Evolutionary conservation across 139 green algal genomes (phyloP).

Genomic region (Spirogloea muscicola): DNA sequence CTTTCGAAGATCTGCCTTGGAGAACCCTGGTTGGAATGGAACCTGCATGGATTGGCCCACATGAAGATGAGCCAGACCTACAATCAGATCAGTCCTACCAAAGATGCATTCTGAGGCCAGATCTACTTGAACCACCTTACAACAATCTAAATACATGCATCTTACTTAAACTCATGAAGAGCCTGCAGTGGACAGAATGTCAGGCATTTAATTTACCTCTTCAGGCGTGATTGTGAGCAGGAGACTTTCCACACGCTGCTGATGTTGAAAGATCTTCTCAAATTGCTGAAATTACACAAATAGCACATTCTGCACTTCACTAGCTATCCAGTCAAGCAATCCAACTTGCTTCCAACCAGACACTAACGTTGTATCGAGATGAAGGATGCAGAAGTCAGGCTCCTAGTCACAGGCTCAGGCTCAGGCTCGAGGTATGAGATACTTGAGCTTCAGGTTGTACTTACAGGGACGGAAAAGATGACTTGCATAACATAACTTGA

Average conservation of each 20-base stretch:
- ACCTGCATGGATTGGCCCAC: slow-evolving; percentile 13
- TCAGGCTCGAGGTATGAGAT: too few relatives aligned
- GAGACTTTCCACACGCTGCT: slow-evolving; percentile 5
- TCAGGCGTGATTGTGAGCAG: slow-evolving; percentile 8
- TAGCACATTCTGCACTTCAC: not conserved
- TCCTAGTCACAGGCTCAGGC: too few relatives aligned
- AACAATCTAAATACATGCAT: too few relatives aligned
- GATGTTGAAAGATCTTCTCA: slow-evolving; percentile 12
- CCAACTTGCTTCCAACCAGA: not conserved
- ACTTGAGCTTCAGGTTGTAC: not conserved
- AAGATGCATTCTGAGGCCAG: not conserved
- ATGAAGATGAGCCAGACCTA: not conserved
- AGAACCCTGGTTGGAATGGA: slow-evolving; percentile 34
- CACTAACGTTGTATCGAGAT: not conserved
- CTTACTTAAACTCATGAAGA: not conserved
- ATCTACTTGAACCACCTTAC: not conserved
- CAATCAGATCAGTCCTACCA: not conserved
- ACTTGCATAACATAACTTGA: slow-evolving; percentile 14
- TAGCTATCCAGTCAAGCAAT: not conserved
- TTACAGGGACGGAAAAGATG: too few relatives aligned
- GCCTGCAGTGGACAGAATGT: not conserved
- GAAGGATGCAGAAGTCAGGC: too few relatives aligned
- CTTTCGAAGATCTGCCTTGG: slow-evolving; percentile 27
- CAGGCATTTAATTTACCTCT: too few relatives aligned
- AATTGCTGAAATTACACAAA: slow-evolving; percentile 36